Evolutionary conservation across 176 grass and related monocot genomes (phyloP).

Genomic region (Rhynchospora tenuis): DNA sequence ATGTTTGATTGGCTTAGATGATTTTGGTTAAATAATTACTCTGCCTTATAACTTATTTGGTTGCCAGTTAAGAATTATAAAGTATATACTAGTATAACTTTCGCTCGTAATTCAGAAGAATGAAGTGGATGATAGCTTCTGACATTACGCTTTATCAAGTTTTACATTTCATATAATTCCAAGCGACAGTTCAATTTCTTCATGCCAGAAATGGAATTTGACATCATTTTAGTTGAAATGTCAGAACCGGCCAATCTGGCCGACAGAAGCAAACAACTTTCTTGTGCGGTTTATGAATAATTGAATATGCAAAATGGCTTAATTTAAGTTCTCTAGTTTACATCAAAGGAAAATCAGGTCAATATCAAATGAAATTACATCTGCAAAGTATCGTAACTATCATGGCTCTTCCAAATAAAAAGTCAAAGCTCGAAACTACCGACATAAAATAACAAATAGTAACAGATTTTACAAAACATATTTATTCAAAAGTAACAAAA

Average conservation of each 20-base stretch:
- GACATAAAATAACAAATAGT: constrained; percentile 10
- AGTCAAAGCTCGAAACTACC: not conserved
- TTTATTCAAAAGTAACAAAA: not conserved
- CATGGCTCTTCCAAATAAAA: not conserved
- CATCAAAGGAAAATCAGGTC: not conserved
- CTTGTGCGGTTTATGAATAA: not conserved
- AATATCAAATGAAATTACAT: not conserved
- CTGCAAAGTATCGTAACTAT: not conserved
- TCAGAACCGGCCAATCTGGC: not conserved
- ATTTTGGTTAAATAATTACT: too few relatives aligned
- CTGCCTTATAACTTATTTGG: too few relatives aligned
- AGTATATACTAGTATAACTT: too few relatives aligned
- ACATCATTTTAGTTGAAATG: not conserved
- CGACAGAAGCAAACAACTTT: not conserved
- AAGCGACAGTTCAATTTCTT: not conserved
- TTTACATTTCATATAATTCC: not conserved
- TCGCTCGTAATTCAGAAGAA: too few relatives aligned
- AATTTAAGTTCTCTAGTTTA: not conserved
- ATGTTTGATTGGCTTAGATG: too few relatives aligned
- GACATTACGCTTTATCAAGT: not conserved
- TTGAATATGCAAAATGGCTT: not conserved
- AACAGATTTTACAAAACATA: constrained; percentile 12
- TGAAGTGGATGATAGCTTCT: too few relatives aligned
- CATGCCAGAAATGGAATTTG: not conserved
- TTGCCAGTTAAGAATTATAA: too few relatives aligned